These are phyloP conservation scores for Rubroboletus pulcherrimus DNA, from an alignment of 768 basidiomycete genomes.

Conservation along the genomic window DNA sequence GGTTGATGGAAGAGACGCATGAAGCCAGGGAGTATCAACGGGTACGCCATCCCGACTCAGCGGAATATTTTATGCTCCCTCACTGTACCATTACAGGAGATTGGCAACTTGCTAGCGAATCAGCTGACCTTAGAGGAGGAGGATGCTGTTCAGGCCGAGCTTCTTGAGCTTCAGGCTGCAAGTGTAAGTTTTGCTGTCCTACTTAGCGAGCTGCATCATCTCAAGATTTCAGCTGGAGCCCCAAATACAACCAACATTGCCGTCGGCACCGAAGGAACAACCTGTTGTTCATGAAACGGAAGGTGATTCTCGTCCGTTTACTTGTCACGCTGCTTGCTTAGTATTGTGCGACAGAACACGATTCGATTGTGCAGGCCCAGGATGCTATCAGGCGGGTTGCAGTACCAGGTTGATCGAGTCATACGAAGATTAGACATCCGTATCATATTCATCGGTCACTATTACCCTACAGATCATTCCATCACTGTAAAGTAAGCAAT, in stretches of 20 bases:
- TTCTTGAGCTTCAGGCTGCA: constrained; percentile 63
- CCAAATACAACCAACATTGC: constrained; percentile 40
- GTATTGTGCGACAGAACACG: constrained; percentile 1
- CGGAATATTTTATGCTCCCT: not conserved
- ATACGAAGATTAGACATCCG: not conserved
- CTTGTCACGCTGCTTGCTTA: constrained; percentile 1
- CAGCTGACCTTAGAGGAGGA: constrained; percentile 86
- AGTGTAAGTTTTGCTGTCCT: constrained; percentile 40
- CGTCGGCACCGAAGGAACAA: constrained; percentile 48
- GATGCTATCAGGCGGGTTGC: constrained; percentile 13
- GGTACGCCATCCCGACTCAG: constrained; percentile 42
- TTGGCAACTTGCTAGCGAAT: constrained; percentile 81
- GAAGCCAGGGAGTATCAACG: constrained; percentile 91
- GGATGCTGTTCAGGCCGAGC: constrained; percentile 85
- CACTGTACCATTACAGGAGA: constrained; percentile 60
- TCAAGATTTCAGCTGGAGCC: constrained; percentile 28
- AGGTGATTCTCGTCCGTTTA: constrained; percentile 26
- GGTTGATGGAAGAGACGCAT: constrained; percentile 84
- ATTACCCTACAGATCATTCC: constrained; percentile 7
- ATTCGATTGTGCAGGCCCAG: not conserved
- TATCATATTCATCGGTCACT: not conserved
- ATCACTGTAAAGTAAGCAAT: constrained; percentile 11
- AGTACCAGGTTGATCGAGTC: constrained; percentile 20
- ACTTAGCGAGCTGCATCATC: not conserved
- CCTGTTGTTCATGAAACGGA: constrained; percentile 33